Evolutionary conservation across 805 yeast genomes (phyloP).

Genomic region (Wickerhamiella sergipiensis): DNA sequence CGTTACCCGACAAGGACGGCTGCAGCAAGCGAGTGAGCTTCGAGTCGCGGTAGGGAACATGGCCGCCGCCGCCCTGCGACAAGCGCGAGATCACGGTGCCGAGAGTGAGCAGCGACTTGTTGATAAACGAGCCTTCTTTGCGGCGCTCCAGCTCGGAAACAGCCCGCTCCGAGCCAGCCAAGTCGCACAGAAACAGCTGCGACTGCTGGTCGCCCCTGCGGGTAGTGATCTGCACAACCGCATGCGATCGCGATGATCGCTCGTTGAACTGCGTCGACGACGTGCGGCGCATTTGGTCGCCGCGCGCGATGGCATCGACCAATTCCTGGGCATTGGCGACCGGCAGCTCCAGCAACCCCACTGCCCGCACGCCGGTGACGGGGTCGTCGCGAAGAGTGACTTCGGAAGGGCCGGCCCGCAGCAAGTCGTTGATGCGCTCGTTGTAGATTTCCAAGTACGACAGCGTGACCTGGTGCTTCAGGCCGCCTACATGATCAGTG

Average conservation of each 20-base stretch:
- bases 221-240: slow-evolving; percentile 61
- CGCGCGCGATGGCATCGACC: slow-evolving; percentile 43
- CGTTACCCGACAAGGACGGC: slow-evolving; percentile 80
- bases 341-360: slow-evolving; percentile 53
- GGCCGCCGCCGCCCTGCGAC: slow-evolving; percentile 38
- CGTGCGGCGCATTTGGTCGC: slow-evolving; percentile 65
- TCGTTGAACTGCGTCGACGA: slow-evolving; percentile 84
- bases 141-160: slow-evolving; percentile 62
- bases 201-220: slow-evolving; percentile 33
- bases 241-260: slow-evolving; percentile 83
- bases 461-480: slow-evolving; percentile 34
- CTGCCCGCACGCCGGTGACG: slow-evolving; percentile 53
- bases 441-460: slow-evolving; percentile 81
- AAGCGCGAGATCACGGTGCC: slow-evolving; percentile 86
- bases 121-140: slow-evolving; percentile 87
- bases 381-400: slow-evolving; percentile 70
- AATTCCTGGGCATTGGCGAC: slow-evolving; percentile 49
- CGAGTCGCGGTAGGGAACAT: slow-evolving; percentile 87
- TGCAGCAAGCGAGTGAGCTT: slow-evolving; percentile 81
- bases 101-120: slow-evolving; percentile 77
- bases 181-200: slow-evolving; percentile 75
- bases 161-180: slow-evolving; percentile 94
- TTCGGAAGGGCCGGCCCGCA: slow-evolving; percentile 27
- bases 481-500: slow-evolving; percentile 9
- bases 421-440: slow-evolving; percentile 70